A percentile compares a stretch with the other conserved stretches of the same genome.
Evolutionary conservation across 148 eudicot species (phyloP).

Genomic region (Euryodendron excelsum): DNA sequence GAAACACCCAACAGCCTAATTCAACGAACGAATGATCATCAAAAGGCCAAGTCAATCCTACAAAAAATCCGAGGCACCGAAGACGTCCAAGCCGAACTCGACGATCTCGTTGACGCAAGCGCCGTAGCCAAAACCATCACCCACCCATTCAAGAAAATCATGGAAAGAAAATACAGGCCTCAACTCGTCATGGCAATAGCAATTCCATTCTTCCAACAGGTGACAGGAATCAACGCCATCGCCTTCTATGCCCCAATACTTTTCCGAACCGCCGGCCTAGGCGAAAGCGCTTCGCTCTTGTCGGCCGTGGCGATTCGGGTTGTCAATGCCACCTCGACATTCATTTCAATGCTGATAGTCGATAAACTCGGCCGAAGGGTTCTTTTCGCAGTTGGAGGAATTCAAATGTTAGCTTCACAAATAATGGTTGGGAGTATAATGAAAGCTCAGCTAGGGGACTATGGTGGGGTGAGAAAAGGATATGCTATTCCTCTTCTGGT

Average conservation of each 20-base stretch:
- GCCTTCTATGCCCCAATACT: neutral
- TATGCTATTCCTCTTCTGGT: constrained; percentile 28
- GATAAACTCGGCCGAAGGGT: constrained; percentile 11
- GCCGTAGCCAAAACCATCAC: neutral
- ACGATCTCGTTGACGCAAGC: neutral
- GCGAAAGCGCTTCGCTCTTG: constrained; percentile 37
- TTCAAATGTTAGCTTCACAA: constrained; percentile 8
- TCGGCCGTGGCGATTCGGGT: constrained; percentile 26
- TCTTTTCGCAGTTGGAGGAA: constrained; percentile 37
- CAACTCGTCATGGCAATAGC: neutral
- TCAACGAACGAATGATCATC: neutral
- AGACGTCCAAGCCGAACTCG: neutral
- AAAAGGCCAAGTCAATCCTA: neutral
- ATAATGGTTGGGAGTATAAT: constrained; percentile 8
- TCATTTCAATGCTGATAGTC: constrained; percentile 25
- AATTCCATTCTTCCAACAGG: neutral
- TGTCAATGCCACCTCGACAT: constrained; percentile 19
- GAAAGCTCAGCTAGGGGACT: constrained; percentile 8
- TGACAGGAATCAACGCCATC: neutral
- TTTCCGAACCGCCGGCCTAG: neutral
- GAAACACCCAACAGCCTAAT: neutral
- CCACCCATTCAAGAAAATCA: neutral
- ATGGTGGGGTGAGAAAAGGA: constrained; percentile 22
- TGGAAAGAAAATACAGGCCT: neutral
- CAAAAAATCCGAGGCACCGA: neutral